These are phyloP conservation scores for Westerdykella aurantiaca DNA, from an alignment of 2,329 filamentous ascomycete species.

Conservation along the genomic window DNA sequence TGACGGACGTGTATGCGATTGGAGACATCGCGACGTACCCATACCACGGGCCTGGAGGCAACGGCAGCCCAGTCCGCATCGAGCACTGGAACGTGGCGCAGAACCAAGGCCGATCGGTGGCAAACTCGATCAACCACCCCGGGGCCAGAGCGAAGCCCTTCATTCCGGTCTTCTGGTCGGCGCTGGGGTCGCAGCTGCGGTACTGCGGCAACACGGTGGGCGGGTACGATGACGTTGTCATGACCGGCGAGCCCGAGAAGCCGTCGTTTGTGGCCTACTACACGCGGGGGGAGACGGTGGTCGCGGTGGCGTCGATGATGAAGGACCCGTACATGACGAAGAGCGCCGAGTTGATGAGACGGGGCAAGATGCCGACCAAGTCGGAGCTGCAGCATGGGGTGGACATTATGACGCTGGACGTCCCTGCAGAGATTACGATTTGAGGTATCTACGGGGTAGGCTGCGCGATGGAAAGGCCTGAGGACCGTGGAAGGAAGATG, in stretches of 20 bases:
- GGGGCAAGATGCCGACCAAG: slow-evolving; percentile 77
- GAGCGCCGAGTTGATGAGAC: slow-evolving; percentile 76
- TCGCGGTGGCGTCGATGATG: slow-evolving; percentile 87
- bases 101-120: slow-evolving; percentile 78
- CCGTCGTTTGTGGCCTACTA: slow-evolving; percentile 88
- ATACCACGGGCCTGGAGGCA: slow-evolving; percentile 81
- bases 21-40: slow-evolving; percentile 95
- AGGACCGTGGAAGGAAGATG: background rate
- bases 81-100: slow-evolving; percentile 99
- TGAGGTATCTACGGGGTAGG: slow-evolving; percentile 8
- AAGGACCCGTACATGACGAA: slow-evolving; percentile 83
- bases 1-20: slow-evolving; percentile 83
- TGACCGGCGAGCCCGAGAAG: slow-evolving; percentile 65
- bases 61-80: slow-evolving; percentile 69
- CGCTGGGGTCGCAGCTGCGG: slow-evolving; percentile 77
- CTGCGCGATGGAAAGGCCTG: background rate
- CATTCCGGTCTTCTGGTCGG: slow-evolving; percentile 96
- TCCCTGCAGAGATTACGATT: slow-evolving; percentile 44
- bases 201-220: slow-evolving; percentile 84
- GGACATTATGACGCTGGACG: slow-evolving; percentile 42
- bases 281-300: slow-evolving; percentile 74
- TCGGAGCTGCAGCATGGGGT: slow-evolving; percentile 61
- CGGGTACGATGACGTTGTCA: slow-evolving; percentile 79
- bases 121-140: slow-evolving; percentile 67
- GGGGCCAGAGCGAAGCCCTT: slow-evolving; percentile 61